phyloP scores from a whole-genome alignment of 179 eudicot species.

The Dionaea muscipula region DNA sequence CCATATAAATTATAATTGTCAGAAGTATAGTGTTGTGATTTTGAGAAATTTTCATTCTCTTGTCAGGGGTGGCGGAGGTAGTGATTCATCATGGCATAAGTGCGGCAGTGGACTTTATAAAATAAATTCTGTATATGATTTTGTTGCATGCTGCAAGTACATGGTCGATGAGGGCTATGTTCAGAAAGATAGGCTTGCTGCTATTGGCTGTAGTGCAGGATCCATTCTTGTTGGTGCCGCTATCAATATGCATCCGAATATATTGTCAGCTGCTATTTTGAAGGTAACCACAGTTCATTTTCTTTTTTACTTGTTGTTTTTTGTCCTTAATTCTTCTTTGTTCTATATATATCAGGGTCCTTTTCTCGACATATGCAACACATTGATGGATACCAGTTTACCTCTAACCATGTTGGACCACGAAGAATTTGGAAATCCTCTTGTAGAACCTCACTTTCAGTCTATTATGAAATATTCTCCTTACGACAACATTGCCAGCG shows the following conservation, averaged over 20 bases:
- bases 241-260: conserved; percentile 49
- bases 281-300: conserved; percentile 33
- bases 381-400: conserved; percentile 73
- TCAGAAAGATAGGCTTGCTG: conserved; percentile 48
- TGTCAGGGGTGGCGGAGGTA: conserved; percentile 75
- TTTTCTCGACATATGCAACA: conserved; percentile 81
- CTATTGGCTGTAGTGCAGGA: conserved; percentile 81
- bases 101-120: conserved; percentile 62
- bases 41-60: conserved; percentile 7
- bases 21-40: no score
- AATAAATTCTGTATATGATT: conserved; percentile 70
- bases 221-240: conserved; percentile 76
- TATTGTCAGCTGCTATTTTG: conserved; percentile 68
- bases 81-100: conserved; percentile 70
- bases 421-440: conserved; percentile 93
- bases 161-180: conserved; percentile 62
- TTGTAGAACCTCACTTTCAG: conserved; percentile 37
- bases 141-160: conserved; percentile 60
- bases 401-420: conserved; percentile 79
- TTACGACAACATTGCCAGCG: conserved; percentile 52
- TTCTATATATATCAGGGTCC: conserved; percentile 50
- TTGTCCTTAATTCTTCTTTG: neutral
- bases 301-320: neutral
- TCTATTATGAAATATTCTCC: conserved; percentile 67
- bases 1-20: no score